These are phyloP conservation scores for Astrothelium macrocarpum DNA, from an alignment of 495 filamentous ascomycete genomes.

Conservation along the genomic window DNA sequence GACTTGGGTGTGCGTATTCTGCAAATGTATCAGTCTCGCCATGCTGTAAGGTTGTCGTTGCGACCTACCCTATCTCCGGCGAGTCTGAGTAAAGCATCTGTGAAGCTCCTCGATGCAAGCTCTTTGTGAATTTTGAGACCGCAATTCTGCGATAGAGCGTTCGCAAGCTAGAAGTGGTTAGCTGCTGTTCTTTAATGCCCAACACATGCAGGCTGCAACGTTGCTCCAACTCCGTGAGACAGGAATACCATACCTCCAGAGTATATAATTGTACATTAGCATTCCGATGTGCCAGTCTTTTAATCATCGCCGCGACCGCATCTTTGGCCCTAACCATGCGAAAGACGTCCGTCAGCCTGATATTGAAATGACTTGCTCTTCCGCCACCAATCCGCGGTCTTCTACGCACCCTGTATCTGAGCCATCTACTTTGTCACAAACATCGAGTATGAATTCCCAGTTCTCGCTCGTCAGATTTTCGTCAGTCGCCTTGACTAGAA, in stretches of 20 bases:
- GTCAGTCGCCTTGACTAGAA: constrained; percentile 88
- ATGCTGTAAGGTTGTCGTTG: not conserved
- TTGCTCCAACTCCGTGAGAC: not conserved
- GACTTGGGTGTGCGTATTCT: constrained; percentile 92
- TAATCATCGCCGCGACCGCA: constrained; percentile 88
- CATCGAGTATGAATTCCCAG: constrained; percentile 97
- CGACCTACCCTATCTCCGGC: constrained; percentile 65
- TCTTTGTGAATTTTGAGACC: constrained; percentile 86
- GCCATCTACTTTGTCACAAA: constrained; percentile 79
- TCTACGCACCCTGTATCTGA: constrained; percentile 52
- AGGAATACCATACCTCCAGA: constrained; percentile 58
- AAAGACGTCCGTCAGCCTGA: not conserved
- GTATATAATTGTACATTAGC: constrained; percentile 99
- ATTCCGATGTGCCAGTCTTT: constrained; percentile 90
- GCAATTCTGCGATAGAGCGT: constrained; percentile 92
- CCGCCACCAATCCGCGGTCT: not conserved
- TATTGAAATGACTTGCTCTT: not conserved
- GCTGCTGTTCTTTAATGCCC: constrained; percentile 19
- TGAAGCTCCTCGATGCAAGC: constrained; percentile 87
- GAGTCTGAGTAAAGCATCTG: constrained; percentile 82
- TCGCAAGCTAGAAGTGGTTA: constrained; percentile 54
- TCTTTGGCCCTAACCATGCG: constrained; percentile 58
- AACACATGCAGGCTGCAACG: not conserved
- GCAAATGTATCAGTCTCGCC: constrained; percentile 4
- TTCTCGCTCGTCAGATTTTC: constrained; percentile 97